Conservation (phyloP, 2,329 filamentous ascomycete species). For the Penicillium sp. region DNA sequence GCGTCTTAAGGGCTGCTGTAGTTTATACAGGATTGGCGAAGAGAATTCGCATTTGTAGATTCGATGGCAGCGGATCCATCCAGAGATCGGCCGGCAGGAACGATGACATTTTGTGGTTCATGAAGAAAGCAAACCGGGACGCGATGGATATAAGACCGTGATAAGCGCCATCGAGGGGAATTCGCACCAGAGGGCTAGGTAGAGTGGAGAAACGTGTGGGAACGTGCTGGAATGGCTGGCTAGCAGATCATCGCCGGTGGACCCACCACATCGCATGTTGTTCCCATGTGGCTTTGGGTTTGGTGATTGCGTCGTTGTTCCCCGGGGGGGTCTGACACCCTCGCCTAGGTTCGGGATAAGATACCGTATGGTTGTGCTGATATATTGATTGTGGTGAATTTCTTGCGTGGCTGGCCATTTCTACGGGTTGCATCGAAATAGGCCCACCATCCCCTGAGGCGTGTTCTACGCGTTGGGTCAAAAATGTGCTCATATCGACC, state of each 20-base stretch:
- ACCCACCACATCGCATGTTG: slow-evolving; percentile 14
- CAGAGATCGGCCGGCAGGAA: slow-evolving; percentile 15
- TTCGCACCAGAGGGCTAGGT: slow-evolving; percentile 1
- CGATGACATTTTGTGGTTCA: slow-evolving; percentile 12
- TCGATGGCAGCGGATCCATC: slow-evolving; percentile 11
- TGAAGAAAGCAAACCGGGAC: slow-evolving; percentile 3
- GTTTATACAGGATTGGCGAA: slow-evolving; percentile 3
- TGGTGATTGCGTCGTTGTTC: slow-evolving; percentile 4
- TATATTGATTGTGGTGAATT: background rate
- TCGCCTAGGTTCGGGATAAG: background rate
- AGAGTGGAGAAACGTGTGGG: slow-evolving; percentile 8
- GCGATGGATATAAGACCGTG: slow-evolving; percentile 17
- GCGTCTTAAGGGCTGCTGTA: background rate
- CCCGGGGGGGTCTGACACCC: slow-evolving; percentile 1
- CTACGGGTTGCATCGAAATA: background rate
- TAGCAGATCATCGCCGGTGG: slow-evolving; percentile 20
- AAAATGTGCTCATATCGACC: background rate
- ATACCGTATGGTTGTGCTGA: background rate
- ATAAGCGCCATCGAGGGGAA: slow-evolving; percentile 16
- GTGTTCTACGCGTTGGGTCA: background rate
- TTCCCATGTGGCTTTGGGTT: slow-evolving; percentile 25
- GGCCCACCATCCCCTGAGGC: background rate
- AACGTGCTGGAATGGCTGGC: slow-evolving; percentile 32
- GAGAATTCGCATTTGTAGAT: slow-evolving; percentile 7
- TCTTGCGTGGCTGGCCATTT: background rate